Conservation (phyloP, 257 asterid species). For the Capsicum rhomboideum region DNA sequence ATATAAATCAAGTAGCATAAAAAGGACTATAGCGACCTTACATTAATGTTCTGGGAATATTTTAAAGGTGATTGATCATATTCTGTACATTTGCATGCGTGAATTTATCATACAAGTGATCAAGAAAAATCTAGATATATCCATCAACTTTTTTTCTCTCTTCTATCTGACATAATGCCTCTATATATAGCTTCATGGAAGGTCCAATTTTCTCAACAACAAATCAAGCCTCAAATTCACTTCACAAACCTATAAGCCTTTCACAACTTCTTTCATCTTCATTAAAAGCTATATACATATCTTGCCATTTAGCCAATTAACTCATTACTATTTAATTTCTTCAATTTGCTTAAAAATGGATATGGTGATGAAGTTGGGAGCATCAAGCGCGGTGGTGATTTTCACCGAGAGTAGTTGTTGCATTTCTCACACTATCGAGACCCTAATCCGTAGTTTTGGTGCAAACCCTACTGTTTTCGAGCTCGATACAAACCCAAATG, state of each 20-base stretch:
- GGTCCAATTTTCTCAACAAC: neutral
- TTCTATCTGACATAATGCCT: too few relatives aligned
- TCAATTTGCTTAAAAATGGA: neutral
- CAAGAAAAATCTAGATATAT: neutral
- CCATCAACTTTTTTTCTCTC: too few relatives aligned
- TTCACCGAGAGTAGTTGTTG: neutral
- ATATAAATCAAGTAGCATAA: too few relatives aligned
- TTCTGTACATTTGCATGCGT: too few relatives aligned
- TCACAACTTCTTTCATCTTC: neutral
- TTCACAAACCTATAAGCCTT: neutral
- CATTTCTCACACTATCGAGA: neutral
- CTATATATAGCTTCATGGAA: neutral
- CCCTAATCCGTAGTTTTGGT: neutral
- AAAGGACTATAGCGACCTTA: too few relatives aligned
- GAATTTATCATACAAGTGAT: neutral
- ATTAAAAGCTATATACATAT: neutral
- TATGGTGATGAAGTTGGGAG: neutral
- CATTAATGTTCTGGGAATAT: neutral
- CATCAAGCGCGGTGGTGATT: neutral
- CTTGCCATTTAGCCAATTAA: neutral
- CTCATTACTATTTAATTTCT: neutral
- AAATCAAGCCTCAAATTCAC: neutral
- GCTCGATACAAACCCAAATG: neutral
- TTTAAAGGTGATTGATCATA: neutral
- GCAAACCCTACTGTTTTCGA: neutral